phyloP scores from a whole-genome alignment of 2,329 filamentous ascomycete genomes.

The Fusarium coicis region DNA sequence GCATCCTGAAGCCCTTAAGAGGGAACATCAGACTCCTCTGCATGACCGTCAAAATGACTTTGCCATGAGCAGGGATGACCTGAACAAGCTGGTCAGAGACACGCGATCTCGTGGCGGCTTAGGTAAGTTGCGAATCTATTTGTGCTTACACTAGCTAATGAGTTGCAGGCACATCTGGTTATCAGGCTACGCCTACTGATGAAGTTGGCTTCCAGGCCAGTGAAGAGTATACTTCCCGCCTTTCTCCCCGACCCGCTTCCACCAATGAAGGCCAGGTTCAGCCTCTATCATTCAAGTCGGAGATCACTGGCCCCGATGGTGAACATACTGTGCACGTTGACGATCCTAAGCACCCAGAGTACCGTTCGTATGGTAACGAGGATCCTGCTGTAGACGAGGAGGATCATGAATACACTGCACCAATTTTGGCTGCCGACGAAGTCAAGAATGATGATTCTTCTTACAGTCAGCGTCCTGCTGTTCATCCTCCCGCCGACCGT shows the following conservation, averaged over 20 bases:
- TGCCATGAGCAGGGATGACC: constrained; percentile 86
- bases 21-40: constrained; percentile 72
- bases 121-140: constrained; percentile 53
- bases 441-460: constrained; percentile 77
- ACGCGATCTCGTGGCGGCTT: constrained; percentile 68
- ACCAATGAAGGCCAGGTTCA: constrained; percentile 41
- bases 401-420: constrained; percentile 73
- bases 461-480: constrained; percentile 79
- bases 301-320: constrained; percentile 56
- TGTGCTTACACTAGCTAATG: constrained; percentile 29
- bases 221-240: constrained; percentile 83
- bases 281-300: constrained; percentile 44
- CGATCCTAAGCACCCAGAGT: constrained; percentile 58
- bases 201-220: constrained; percentile 89
- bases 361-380: constrained; percentile 51
- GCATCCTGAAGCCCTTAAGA: constrained; percentile 83
- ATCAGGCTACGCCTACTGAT: constrained; percentile 83
- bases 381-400: constrained; percentile 64
- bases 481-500: constrained; percentile 77
- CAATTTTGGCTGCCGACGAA: constrained; percentile 91
- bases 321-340: constrained; percentile 79
- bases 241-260: constrained; percentile 69
- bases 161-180: constrained; percentile 70
- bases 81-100: constrained; percentile 88
- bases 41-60: constrained; percentile 74